Evolutionary conservation across 257 asterid species (phyloP).

Genomic region (Echites panduratus): DNA sequence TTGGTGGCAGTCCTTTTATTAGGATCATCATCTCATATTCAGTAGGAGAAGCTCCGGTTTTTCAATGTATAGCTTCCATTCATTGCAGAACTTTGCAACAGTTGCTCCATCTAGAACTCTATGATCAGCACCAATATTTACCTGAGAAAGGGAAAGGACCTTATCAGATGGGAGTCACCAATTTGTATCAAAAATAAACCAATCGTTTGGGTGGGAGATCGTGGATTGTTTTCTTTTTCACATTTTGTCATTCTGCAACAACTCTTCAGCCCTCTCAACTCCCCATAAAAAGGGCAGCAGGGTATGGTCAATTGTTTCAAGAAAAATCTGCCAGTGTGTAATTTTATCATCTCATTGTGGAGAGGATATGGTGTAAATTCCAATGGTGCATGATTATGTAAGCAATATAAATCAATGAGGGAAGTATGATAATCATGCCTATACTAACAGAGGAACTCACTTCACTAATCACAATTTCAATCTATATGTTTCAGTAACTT

Average conservation of each 20-base stretch:
- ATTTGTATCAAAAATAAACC: not conserved
- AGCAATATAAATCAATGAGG: not conserved
- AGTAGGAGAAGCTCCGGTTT: conserved; percentile 83
- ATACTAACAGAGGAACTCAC: not conserved
- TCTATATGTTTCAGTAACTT: not conserved
- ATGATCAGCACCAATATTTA: conserved; percentile 82
- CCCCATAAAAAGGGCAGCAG: too few species aligned
- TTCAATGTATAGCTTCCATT: conserved; percentile 75
- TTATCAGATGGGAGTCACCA: not conserved
- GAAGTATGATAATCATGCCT: not conserved
- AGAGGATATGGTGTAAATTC: too few species aligned
- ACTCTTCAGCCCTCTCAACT: too few species aligned
- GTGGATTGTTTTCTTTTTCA: not conserved
- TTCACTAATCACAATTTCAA: not conserved
- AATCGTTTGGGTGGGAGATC: not conserved
- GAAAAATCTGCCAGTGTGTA: too few species aligned
- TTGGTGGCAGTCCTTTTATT: too few species aligned
- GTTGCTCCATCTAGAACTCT: conserved; percentile 94
- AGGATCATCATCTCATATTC: conserved; percentile 45
- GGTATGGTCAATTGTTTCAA: too few species aligned
- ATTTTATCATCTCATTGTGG: too few species aligned
- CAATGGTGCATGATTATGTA: too few species aligned
- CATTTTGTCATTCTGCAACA: not conserved
- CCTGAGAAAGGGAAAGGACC: conserved; percentile 32
- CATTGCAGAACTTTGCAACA: conserved; percentile 86